A percentile compares a stretch with the other conserved stretches of the same genome.
These are phyloP conservation scores for Xanthoconium stramineum DNA, from an alignment of 768 basidiomycete species.

Conservation along the genomic window DNA sequence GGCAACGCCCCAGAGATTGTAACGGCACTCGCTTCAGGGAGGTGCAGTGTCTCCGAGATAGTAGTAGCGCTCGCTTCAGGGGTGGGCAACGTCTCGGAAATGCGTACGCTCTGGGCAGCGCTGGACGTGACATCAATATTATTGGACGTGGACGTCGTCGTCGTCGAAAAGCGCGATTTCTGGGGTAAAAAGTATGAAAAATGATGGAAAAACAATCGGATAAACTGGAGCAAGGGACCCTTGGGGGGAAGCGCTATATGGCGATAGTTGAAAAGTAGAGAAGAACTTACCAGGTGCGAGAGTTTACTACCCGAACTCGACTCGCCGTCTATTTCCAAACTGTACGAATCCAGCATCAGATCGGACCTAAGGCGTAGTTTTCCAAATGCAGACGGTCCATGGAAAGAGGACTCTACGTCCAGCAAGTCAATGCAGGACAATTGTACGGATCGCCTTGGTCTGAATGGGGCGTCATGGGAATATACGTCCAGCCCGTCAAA, in stretches of 20 bases:
- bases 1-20: neutral
- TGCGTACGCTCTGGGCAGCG: neutral
- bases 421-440: slow-evolving; percentile 20
- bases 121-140: slow-evolving; percentile 18
- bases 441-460: slow-evolving; percentile 17
- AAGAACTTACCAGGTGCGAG: slow-evolving; percentile 15
- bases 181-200: slow-evolving; percentile 4
- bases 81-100: neutral
- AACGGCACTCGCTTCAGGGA: neutral
- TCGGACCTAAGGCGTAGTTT: slow-evolving; percentile 19
- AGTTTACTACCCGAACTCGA: neutral
- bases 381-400: slow-evolving; percentile 9
- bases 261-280: neutral
- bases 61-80: neutral
- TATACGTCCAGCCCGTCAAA: slow-evolving; percentile 31
- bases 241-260: neutral
- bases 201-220: neutral
- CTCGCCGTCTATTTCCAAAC: slow-evolving; percentile 16
- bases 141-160: slow-evolving; percentile 34
- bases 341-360: slow-evolving; percentile 18
- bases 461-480: slow-evolving; percentile 23
- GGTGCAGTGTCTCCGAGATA: neutral
- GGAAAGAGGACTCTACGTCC: slow-evolving; percentile 19
- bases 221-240: neutral
- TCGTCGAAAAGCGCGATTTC: slow-evolving; percentile 35